A percentile compares a stretch with the other conserved stretches of the same genome.
phyloP scores from a whole-genome alignment of 129 eudicot species.

The Saussurea involucrata region DNA sequence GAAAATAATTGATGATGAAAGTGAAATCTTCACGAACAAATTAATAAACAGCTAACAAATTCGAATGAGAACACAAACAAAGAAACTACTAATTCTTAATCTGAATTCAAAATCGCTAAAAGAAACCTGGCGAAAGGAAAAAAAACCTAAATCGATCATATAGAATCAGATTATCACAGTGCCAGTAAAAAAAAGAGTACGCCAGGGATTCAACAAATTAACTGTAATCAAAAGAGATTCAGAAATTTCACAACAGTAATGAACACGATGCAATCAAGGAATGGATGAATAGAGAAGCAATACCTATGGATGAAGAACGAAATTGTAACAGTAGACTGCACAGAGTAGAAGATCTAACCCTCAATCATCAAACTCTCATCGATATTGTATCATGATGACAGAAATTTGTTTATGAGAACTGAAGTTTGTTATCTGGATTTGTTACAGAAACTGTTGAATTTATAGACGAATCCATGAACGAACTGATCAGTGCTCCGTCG shows the following conservation, averaged over 20 bases:
- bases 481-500: background rate
- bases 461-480: background rate
- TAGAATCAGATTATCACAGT: background rate
- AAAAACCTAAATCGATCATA: background rate
- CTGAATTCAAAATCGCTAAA: background rate
- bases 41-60: background rate
- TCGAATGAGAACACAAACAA: background rate
- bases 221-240: background rate
- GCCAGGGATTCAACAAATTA: background rate
- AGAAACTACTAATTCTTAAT: background rate
- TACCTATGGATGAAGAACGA: background rate
- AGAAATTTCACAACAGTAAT: background rate
- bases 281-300: background rate
- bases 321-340: background rate
- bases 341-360: background rate
- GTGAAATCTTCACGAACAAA: background rate
- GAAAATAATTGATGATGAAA: background rate
- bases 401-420: background rate
- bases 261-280: background rate
- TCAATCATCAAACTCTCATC: background rate
- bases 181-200: background rate
- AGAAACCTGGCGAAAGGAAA: background rate
- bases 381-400: background rate
- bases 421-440: constrained; percentile 1
- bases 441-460: background rate